Evolutionary conservation across 192 early-diverging fungal genomes (phyloP).

Genomic region (Coemansia sp.): DNA sequence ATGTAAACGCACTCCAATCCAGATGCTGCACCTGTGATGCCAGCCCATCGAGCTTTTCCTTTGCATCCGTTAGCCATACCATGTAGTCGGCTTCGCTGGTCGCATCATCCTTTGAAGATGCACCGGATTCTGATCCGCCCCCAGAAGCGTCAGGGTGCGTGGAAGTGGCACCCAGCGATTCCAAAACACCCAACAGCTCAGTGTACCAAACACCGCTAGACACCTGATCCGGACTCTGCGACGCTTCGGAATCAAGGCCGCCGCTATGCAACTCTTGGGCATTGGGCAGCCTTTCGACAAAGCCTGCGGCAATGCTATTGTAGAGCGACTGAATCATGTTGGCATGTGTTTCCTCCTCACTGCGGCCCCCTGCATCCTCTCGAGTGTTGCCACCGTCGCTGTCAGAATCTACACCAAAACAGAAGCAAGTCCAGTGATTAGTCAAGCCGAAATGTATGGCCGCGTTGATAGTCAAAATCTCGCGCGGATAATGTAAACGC

Average conservation of each 20-base stretch:
- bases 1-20: constrained; percentile 9
- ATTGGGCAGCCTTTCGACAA: background rate
- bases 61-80: constrained; percentile 18
- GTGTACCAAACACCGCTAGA: background rate
- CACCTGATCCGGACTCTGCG: background rate
- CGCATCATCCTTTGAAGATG: background rate
- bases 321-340: constrained; percentile 12
- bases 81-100: constrained; percentile 5
- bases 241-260: background rate
- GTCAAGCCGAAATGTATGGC: background rate
- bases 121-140: background rate
- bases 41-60: constrained; percentile 17
- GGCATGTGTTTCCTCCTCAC: background rate
- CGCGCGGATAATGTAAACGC: background rate
- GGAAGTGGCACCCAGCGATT: background rate
- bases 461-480: background rate
- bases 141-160: background rate
- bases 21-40: constrained; percentile 8
- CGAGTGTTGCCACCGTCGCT: background rate
- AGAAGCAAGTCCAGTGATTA: background rate
- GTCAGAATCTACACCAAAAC: constrained; percentile 3
- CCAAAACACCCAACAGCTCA: constrained; percentile 4
- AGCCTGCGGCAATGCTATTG: background rate
- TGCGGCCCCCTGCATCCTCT: background rate
- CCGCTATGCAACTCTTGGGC: background rate